Conservation (phyloP, 306 rosid genomes). For the Malus asiatica region DNA sequence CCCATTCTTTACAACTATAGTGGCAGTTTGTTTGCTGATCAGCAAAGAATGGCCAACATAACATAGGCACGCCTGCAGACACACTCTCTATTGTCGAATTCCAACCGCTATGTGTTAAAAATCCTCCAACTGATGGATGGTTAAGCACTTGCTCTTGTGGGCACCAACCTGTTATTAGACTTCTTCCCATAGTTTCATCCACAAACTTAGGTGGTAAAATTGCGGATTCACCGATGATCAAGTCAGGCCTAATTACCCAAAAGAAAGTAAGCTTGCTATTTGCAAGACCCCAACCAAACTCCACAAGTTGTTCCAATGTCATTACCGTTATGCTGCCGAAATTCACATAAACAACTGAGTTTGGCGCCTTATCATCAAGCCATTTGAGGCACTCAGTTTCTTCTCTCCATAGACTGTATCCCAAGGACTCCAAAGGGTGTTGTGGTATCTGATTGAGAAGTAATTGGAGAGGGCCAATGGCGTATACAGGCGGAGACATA, state of each 20-base stretch:
- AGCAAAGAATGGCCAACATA: slow-evolving; percentile 7
- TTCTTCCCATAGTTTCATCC: background rate
- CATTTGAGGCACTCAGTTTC: background rate
- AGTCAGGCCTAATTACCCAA: slow-evolving; percentile 1
- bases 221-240: background rate
- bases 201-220: background rate
- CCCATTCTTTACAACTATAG: background rate
- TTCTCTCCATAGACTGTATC: slow-evolving; percentile 3
- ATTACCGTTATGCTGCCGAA: background rate
- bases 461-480: background rate
- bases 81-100: background rate
- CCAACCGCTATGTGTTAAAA: slow-evolving; percentile 15
- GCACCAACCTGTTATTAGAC: slow-evolving; percentile 1
- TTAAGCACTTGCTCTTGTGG: slow-evolving; percentile 8
- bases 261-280: background rate
- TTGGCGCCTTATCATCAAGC: background rate
- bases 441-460: background rate
- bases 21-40: background rate
- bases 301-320: background rate
- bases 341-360: slow-evolving; percentile 1
- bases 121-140: background rate
- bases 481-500: background rate
- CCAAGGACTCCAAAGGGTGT: background rate
- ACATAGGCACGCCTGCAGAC: slow-evolving; percentile 3
- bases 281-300: slow-evolving; percentile 9